Base-by-base conservation (phyloP, 108 stramenopile species). In the Nitzschia palea region DNA sequence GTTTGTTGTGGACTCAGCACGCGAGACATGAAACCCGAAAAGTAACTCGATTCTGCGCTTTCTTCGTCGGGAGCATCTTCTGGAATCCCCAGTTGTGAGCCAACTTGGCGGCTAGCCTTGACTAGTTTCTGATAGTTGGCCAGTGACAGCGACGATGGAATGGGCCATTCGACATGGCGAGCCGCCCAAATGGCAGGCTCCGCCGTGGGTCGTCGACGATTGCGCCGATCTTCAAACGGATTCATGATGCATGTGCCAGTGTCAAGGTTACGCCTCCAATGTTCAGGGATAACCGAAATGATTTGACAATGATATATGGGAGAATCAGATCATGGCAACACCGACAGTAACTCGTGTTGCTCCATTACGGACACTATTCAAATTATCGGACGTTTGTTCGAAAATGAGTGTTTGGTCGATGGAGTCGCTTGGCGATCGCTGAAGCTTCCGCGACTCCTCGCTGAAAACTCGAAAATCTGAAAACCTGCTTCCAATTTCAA, bases 81-180 rank as follows among this genome's bases (percentile, higher is more conserved):
- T 28, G 31, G 56, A 47, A 87, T 87, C 1, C 86, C 89, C 53
- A 83, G 34, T 17, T 67, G 37, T 0, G 44, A 14, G 2, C 80
- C 89, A n/a, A 73, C 67, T 12, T 76, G 52, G 66, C 73, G 66
- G 54, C 69, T 74, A 18, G 74, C 76, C 31, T 79, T 68, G 18
- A 68, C 44, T 12, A 79, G 58, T 52, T 83, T 85, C 18, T 81
- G 80, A 58, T 88, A 88, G 14, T 80, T 59, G 6, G 70, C 22
- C 17, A 74, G 61, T 17, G 79, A 72, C 18, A 93, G 55, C 22
- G 79, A 32, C 23, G 79, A 60, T 2, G 88, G 88, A 12, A 93
- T 80, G 0, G 88, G 91, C 91, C 88, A 89, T 72, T 93, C 88
- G 44, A 93, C 88, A 50, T 89, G 73, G 15, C 91, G 75, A 9